Conservation (phyloP, 495 filamentous ascomycete genomes). For the Venustampulla echinocandica region DNA sequence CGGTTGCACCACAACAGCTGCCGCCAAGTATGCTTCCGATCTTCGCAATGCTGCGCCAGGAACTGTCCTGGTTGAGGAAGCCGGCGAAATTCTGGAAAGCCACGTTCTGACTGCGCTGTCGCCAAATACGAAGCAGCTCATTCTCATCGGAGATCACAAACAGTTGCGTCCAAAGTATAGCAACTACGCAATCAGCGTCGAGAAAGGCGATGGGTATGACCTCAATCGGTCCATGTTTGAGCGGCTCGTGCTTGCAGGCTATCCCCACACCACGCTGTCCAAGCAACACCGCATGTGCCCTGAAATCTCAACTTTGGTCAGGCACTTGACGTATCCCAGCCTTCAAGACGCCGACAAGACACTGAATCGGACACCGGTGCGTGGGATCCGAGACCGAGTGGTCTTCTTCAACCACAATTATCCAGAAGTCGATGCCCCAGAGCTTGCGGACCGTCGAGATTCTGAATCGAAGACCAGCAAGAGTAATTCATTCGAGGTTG, state of each 20-base stretch:
- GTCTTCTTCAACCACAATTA: constrained; percentile 58
- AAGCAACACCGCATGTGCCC: constrained; percentile 67
- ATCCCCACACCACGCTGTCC: constrained; percentile 45
- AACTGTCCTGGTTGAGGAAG: constrained; percentile 65
- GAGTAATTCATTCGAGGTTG: background rate
- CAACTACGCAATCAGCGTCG: constrained; percentile 52
- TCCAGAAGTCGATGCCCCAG: constrained; percentile 36
- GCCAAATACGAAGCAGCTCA: constrained; percentile 52
- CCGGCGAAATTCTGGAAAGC: constrained; percentile 69
- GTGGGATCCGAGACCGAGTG: constrained; percentile 52
- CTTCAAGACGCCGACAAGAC: constrained; percentile 52
- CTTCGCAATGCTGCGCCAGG: constrained; percentile 43
- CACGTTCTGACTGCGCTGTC: constrained; percentile 59
- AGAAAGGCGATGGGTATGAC: constrained; percentile 50
- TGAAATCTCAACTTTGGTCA: constrained; percentile 56
- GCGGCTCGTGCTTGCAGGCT: constrained; percentile 48
- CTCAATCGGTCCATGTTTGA: constrained; percentile 69
- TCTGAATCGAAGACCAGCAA: constrained; percentile 19
- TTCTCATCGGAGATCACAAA: constrained; percentile 72
- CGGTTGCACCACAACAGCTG: constrained; percentile 66
- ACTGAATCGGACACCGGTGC: constrained; percentile 35
- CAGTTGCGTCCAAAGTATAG: constrained; percentile 63
- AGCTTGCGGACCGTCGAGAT: constrained; percentile 44
- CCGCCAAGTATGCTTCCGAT: constrained; percentile 51
- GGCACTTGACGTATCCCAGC: constrained; percentile 53